Conservation (phyloP, 305 asterid genomes). For the Fraxinus angustifolia region DNA sequence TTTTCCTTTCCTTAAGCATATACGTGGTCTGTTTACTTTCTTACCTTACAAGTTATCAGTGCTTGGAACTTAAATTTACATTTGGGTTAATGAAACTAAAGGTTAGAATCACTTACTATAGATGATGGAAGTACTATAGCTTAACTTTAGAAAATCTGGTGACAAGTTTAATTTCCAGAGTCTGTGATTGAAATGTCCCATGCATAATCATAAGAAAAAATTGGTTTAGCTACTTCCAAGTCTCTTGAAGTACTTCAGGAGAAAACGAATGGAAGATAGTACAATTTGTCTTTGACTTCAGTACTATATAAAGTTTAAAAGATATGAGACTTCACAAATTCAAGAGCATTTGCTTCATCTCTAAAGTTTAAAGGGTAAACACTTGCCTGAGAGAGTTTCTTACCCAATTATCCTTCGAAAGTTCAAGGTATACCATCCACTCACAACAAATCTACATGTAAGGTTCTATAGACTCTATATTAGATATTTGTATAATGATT, state of each 20-base stretch:
- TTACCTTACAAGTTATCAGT: neutral
- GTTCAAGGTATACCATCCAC: neutral
- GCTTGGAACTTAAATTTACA: neutral
- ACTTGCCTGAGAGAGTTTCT: neutral
- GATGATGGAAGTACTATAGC: neutral
- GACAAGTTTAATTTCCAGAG: neutral
- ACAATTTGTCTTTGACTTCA: neutral
- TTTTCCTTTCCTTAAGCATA: neutral
- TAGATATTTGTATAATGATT: neutral
- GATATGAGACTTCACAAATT: neutral
- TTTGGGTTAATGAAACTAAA: neutral
- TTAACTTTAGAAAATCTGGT: conserved; percentile 1
- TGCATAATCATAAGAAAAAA: neutral
- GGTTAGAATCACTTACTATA: neutral
- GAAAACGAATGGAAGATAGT: neutral
- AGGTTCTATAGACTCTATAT: neutral
- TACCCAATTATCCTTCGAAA: neutral
- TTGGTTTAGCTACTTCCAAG: neutral
- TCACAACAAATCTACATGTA: neutral
- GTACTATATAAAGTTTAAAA: neutral
- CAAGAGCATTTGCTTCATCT: neutral
- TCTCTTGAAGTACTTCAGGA: neutral
- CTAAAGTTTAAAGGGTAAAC: neutral
- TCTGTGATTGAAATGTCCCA: neutral
- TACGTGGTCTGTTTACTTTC: neutral